phyloP scores from a whole-genome alignment of 2,329 filamentous ascomycete species.

The Exophiala viscosa region DNA sequence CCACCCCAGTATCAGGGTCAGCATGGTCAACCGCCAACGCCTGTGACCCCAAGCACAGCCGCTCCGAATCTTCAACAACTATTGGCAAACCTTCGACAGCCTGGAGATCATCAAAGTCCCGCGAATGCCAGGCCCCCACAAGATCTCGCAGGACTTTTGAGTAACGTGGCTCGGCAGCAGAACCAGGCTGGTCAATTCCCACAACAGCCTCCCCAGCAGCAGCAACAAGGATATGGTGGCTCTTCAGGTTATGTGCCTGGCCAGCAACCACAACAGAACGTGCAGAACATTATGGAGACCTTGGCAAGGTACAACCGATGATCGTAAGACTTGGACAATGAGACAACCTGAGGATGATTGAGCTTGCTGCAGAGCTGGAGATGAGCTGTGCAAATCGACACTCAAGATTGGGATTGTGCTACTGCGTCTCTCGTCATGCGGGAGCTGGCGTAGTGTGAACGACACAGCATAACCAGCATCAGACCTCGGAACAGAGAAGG shows the following conservation, averaged over 20 bases:
- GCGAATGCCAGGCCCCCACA: conserved; percentile 33
- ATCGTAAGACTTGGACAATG: not conserved
- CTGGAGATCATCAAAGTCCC: conserved; percentile 22
- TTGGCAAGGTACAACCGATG: conserved; percentile 46
- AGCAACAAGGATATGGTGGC: conserved; percentile 22
- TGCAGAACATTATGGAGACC: conserved; percentile 49
- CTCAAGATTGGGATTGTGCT: no score
- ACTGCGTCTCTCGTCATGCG: no score
- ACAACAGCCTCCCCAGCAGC: conserved; percentile 11
- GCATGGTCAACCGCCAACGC: conserved; percentile 7
- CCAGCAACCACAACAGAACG: conserved; percentile 38
- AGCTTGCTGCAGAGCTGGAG: no score
- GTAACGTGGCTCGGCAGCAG: conserved; percentile 37
- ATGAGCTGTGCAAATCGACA: no score
- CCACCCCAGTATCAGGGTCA: conserved; percentile 13
- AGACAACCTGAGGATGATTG: not conserved
- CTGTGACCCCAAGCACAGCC: conserved; percentile 14
- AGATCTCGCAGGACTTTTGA: conserved; percentile 42
- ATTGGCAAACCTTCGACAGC: conserved; percentile 27
- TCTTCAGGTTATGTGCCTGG: conserved; percentile 22
- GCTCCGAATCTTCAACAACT: conserved; percentile 28
- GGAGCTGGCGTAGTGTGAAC: no score
- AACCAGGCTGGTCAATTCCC: conserved; percentile 16
- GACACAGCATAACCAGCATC: no score
- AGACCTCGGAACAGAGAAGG: no score